These are phyloP conservation scores for Cicer pinnatifidum DNA, from an alignment of 306 rosid genomes.

Conservation along the genomic window DNA sequence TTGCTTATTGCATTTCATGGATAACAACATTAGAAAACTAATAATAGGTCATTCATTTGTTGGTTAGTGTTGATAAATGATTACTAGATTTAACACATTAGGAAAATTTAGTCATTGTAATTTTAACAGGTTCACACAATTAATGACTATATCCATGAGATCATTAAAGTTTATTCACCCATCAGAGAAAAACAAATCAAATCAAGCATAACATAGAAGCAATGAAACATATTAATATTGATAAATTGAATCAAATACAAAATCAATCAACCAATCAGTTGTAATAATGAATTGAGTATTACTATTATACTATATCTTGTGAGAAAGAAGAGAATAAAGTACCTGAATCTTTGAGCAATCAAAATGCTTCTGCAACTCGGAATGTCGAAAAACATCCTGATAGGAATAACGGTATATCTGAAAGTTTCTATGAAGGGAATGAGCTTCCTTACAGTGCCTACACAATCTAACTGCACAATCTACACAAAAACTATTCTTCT, in stretches of 20 bases:
- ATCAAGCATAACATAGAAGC: conserved; percentile 28
- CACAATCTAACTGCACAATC: conserved; percentile 74
- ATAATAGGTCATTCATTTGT: background rate
- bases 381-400: conserved; percentile 81
- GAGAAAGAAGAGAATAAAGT: conserved; percentile 10
- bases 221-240: conserved; percentile 5
- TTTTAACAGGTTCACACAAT: background rate
- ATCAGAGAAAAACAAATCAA: conserved; percentile 28
- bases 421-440: conserved; percentile 68
- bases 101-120: conserved; percentile 9
- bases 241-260: background rate
- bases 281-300: conserved; percentile 18
- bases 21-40: conserved; percentile 18
- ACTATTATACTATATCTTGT: conserved; percentile 15
- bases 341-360: conserved; percentile 96
- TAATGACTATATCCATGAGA: background rate
- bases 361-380: conserved; percentile 71
- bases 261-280: conserved; percentile 23
- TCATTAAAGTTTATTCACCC: background rate
- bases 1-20: background rate
- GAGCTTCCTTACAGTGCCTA: conserved; percentile 74
- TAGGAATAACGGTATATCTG: conserved; percentile 89
- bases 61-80: no score
- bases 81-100: background rate
- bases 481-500: conserved; percentile 79